Evolutionary conservation across 116 monocot species (phyloP).

Genomic region (Thalassia testudinum): DNA sequence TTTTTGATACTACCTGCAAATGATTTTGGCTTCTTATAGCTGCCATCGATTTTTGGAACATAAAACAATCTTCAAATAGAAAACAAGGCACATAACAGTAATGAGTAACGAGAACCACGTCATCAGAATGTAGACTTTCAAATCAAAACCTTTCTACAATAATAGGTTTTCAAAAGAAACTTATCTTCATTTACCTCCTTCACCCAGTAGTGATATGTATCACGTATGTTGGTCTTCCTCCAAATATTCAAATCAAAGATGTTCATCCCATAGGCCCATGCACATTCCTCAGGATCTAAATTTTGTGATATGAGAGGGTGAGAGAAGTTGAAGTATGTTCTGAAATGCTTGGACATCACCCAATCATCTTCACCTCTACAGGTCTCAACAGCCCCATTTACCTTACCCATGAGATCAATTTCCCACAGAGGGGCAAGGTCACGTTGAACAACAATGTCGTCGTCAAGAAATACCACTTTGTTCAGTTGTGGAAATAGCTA

Average conservation of each 20-base stretch:
- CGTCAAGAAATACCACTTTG: conserved; percentile 93
- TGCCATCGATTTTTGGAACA: too few relatives aligned
- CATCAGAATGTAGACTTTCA: too few relatives aligned
- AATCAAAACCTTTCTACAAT: too few relatives aligned
- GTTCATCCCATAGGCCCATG: conserved; percentile 98
- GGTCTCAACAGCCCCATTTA: conserved; percentile 94
- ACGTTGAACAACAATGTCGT: conserved; percentile 79
- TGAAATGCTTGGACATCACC: conserved; percentile 88
- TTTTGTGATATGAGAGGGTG: conserved; percentile 61
- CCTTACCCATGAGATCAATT: conserved; percentile 72
- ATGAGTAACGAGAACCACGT: too few relatives aligned
- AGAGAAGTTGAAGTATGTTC: conserved; percentile 86
- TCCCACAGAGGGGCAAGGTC: conserved; percentile 70
- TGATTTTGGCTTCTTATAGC: too few relatives aligned
- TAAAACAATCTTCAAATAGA: too few relatives aligned
- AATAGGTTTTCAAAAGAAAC: too few relatives aligned
- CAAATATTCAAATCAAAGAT: conserved; percentile 72
- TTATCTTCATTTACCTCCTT: conserved; percentile 51
- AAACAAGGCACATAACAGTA: too few relatives aligned
- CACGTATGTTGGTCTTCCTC: conserved; percentile 69
- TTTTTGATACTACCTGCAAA: too few relatives aligned
- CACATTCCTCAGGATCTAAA: conserved; percentile 72
- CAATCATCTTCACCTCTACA: conserved; percentile 76
- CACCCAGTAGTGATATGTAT: conserved; percentile 77
- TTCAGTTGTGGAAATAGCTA: conserved; percentile 85